Base-by-base conservation (phyloP, 768 basidiomycete genomes). In the Mycena epipterygia region DNA sequence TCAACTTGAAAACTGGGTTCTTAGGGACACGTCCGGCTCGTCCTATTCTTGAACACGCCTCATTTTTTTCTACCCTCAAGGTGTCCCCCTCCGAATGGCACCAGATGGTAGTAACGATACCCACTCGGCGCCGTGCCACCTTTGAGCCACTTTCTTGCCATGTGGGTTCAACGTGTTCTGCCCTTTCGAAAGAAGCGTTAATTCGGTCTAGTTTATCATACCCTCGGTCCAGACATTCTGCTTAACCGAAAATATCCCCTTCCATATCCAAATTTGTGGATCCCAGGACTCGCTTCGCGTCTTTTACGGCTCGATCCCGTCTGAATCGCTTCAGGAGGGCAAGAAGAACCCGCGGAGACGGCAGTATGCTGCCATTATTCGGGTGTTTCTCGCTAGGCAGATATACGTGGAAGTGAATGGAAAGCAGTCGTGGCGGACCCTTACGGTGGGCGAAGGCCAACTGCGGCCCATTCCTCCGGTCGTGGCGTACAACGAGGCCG, bases 41-140 rank as follows among this genome's bases (percentile, higher is more conserved):
- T 23, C 72, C 72, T 59, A 53, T 70, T 1, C 49, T 70, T 53
- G 42, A 56, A 46, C 46, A 70, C 41, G 17, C 51, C 2, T 64
- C 68, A 32, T 63, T 73, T 55, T n/a, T 70, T n/a, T 44, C 72
- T 11, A 58, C 56, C 46, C 21, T 91, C 66, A 91, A 90, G 74
- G 77, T 82, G 0, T 78, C 83, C 2, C 89, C 90, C 7, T 88
- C 89, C 58, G 90, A 90, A 72, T 91, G 89, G 89, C 79, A 80
- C 58, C 87, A 91, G 74, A 77, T 86, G n/a, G 68, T 84, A 64
- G 66, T 84, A 72, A 74, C 74, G 62, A 76, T 89, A 79, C 71
- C 78, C 53, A 76, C 78, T 39, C 79, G 82, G 25, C 77, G 76
- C 35, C 76, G 76, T 17, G 73, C 83, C 7, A 73, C 72, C 3